Evolutionary conservation across 495 filamentous ascomycete species (phyloP).

Genomic region (Penicillium turbatum): DNA sequence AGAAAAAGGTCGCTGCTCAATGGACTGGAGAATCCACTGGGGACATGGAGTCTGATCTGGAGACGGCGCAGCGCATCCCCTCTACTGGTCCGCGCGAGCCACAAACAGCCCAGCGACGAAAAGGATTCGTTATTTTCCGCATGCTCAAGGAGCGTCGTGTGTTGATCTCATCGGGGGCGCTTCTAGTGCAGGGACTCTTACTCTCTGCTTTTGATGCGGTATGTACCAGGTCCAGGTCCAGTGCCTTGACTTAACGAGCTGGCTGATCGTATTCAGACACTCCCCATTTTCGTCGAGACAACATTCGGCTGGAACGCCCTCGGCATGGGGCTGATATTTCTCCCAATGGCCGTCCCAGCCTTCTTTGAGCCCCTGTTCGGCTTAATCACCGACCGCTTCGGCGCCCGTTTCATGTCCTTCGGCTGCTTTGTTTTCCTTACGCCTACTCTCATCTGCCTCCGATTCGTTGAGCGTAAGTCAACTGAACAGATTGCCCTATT

Average conservation of each 20-base stretch:
- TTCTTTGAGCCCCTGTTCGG: slow-evolving; percentile 62
- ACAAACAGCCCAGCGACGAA: not conserved
- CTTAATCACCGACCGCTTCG: slow-evolving; percentile 54
- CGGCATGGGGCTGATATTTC: slow-evolving; percentile 68
- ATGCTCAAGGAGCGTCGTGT: slow-evolving; percentile 29
- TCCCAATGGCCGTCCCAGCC: slow-evolving; percentile 61
- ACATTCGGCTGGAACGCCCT: slow-evolving; percentile 63
- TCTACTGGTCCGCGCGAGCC: not conserved
- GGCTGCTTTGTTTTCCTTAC: slow-evolving; percentile 57
- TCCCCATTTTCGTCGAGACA: slow-evolving; percentile 64
- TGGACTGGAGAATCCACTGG: slow-evolving; percentile 13
- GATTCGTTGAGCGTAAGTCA: slow-evolving; percentile 55
- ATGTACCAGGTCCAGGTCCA: not conserved
- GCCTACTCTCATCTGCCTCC: slow-evolving; percentile 58
- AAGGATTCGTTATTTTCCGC: slow-evolving; percentile 18
- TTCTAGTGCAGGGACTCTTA: slow-evolving; percentile 31
- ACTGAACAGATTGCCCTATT: slow-evolving; percentile 59
- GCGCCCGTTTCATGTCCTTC: slow-evolving; percentile 54
- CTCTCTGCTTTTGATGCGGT: slow-evolving; percentile 35
- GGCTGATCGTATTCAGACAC: slow-evolving; percentile 18
- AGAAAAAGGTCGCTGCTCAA: slow-evolving; percentile 48
- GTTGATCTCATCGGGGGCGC: slow-evolving; percentile 30
- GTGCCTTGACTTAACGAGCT: not conserved
- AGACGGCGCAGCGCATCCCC: not conserved
- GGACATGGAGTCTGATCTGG: not conserved